phyloP scores from a whole-genome alignment of 1,284 basidiomycete species.

The Cryptococcus sp. region DNA sequence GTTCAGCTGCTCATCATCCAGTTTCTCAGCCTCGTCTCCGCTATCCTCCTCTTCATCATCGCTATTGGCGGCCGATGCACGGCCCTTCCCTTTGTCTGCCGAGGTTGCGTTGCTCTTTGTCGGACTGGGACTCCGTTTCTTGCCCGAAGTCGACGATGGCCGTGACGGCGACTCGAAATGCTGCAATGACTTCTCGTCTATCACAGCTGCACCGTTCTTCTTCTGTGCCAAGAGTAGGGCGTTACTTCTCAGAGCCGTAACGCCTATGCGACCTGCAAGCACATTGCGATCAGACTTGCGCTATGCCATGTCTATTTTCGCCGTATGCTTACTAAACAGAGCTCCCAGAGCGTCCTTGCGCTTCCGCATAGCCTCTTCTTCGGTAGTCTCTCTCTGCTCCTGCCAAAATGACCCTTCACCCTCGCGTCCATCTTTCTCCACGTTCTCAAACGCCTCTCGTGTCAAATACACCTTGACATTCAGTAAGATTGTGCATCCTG shows the following conservation, averaged over 20 bases:
- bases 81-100: slow-evolving; percentile 35
- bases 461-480: slow-evolving; percentile 50
- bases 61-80: slow-evolving; percentile 27
- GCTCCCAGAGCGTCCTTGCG: slow-evolving; percentile 49
- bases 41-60: slow-evolving; percentile 62
- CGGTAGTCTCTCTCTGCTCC: slow-evolving; percentile 50
- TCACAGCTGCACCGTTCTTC: slow-evolving; percentile 41
- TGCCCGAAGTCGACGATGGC: background rate
- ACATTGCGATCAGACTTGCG: background rate
- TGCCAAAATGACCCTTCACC: slow-evolving; percentile 47
- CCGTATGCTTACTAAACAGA: slow-evolving; percentile 43
- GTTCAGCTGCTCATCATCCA: slow-evolving; percentile 67
- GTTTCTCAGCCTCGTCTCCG: slow-evolving; percentile 63
- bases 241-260: slow-evolving; percentile 48
- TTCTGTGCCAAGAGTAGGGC: slow-evolving; percentile 48
- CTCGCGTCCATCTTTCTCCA: slow-evolving; percentile 34
- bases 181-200: slow-evolving; percentile 39
- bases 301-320: background rate
- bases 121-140: slow-evolving; percentile 32
- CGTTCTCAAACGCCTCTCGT: slow-evolving; percentile 43
- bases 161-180: slow-evolving; percentile 28
- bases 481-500: slow-evolving; percentile 49
- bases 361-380: slow-evolving; percentile 50
- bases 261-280: slow-evolving; percentile 44
- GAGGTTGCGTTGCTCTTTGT: slow-evolving; percentile 24